These are phyloP conservation scores for Penicillium sp. DNA, from an alignment of 2,329 filamentous ascomycete species.

Conservation along the genomic window DNA sequence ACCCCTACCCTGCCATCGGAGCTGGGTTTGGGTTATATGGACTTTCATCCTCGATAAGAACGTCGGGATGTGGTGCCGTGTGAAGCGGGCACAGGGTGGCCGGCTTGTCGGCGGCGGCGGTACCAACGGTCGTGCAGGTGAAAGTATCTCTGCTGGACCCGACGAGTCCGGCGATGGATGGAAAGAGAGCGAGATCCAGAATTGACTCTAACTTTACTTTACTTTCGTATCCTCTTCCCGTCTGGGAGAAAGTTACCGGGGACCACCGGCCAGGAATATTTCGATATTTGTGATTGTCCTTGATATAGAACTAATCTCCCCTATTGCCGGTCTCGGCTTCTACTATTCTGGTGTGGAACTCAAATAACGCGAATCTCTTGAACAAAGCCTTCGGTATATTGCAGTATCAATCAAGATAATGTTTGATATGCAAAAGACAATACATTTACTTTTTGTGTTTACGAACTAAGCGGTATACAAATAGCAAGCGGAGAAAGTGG, in stretches of 20 bases:
- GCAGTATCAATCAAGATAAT: background rate
- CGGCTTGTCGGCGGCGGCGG: constrained; percentile 58
- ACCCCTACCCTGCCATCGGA: constrained; percentile 81
- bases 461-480: constrained; percentile 1
- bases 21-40: constrained; percentile 94
- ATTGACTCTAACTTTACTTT: constrained; percentile 42
- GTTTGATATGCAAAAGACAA: background rate
- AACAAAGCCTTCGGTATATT: background rate
- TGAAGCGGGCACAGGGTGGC: constrained; percentile 85
- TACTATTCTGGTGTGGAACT: too few relatives aligned
- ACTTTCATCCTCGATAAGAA: constrained; percentile 90
- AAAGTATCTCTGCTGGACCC: constrained; percentile 51
- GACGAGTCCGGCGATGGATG: constrained; percentile 60
- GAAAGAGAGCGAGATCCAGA: constrained; percentile 73
- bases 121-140: constrained; percentile 44
- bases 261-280: background rate
- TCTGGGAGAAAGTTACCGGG: background rate
- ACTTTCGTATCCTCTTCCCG: background rate
- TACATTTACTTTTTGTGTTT: background rate
- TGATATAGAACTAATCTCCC: background rate
- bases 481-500: constrained; percentile 16
- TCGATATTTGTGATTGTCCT: background rate
- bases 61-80: constrained; percentile 87
- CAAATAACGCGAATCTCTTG: too few relatives aligned
- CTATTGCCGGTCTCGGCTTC: background rate